A percentile compares a stretch with the other conserved stretches of the same genome.
These are phyloP conservation scores for Thelephora aurantiotincta DNA, from an alignment of 768 basidiomycete species.

Conservation along the genomic window DNA sequence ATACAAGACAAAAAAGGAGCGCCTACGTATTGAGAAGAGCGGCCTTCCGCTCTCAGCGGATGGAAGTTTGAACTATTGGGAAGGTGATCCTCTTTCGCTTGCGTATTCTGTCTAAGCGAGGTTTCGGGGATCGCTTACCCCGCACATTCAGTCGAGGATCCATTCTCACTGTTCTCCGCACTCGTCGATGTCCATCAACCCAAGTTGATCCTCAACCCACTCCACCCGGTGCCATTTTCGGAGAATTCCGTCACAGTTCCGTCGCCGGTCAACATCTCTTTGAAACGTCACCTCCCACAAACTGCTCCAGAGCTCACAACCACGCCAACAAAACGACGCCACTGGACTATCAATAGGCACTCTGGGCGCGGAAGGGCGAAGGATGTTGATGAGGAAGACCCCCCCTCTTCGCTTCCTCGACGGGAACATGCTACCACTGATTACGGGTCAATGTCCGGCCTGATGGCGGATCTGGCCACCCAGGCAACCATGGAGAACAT, in stretches of 20 bases:
- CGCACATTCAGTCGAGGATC: conserved; percentile 52
- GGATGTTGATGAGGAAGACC: conserved; percentile 33
- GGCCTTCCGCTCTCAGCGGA: conserved; percentile 60
- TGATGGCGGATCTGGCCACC: conserved; percentile 27
- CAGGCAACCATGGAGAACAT: conserved; percentile 9
- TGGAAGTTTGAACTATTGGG: conserved; percentile 65
- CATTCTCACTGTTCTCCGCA: conserved; percentile 51
- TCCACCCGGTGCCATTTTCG: conserved; percentile 30
- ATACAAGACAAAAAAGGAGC: conserved; percentile 72
- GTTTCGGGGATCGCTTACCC: background rate
- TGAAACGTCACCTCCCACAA: conserved; percentile 7
- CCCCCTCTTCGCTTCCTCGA: conserved; percentile 22
- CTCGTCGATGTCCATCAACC: conserved; percentile 44
- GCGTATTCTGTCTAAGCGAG: conserved; percentile 1
- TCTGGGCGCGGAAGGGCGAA: conserved; percentile 33
- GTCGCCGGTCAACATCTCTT: conserved; percentile 14
- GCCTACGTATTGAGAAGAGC: conserved; percentile 60
- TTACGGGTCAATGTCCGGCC: conserved; percentile 44
- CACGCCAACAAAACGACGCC: conserved; percentile 25
- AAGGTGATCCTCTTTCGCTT: conserved; percentile 32
- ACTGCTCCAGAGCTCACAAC: conserved; percentile 4
- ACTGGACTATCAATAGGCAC: conserved; percentile 50
- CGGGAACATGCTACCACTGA: conserved; percentile 43
- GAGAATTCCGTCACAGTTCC: conserved; percentile 12
- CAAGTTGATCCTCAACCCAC: conserved; percentile 42